Conservation (phyloP, 1,284 basidiomycete genomes). For the Farysia itapuensis region DNA sequence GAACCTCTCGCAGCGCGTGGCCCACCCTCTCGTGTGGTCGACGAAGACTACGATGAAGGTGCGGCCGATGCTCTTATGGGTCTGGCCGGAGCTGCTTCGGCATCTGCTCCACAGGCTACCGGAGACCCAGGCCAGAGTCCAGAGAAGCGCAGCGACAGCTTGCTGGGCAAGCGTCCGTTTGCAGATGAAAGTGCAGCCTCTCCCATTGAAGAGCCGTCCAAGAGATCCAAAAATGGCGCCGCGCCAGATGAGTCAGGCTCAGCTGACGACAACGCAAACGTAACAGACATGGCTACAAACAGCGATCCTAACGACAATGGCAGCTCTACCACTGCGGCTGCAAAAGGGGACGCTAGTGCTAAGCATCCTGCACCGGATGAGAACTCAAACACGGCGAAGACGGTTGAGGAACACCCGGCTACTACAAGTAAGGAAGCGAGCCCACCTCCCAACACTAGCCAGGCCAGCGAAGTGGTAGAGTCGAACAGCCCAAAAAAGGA, state of each 20-base stretch:
- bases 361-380: no score
- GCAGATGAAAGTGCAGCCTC: constrained; percentile 9
- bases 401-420: no score
- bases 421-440: no score
- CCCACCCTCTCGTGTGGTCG: constrained; percentile 39
- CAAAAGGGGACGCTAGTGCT: no score
- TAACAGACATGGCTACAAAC: no score
- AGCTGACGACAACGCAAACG: constrained; percentile 3
- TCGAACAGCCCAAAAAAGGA: no score
- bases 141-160: constrained; percentile 30
- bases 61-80: constrained; percentile 59
- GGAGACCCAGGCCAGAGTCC: constrained; percentile 8
- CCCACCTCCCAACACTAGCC: not conserved
- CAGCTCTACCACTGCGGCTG: no score
- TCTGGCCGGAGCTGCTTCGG: constrained; percentile 53
- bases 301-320: no score
- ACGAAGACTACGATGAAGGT: constrained; percentile 57
- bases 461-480: no score
- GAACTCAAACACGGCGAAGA: no score
- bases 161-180: constrained; percentile 35
- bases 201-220: constrained; percentile 21
- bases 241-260: not conserved
- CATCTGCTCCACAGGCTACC: constrained; percentile 9
- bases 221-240: constrained; percentile 26
- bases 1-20: constrained; percentile 33